A percentile compares a stretch with the other conserved stretches of the same genome.
Evolutionary conservation across 2,329 filamentous ascomycete species (phyloP).

Genomic region (Colletotrichum sp.): DNA sequence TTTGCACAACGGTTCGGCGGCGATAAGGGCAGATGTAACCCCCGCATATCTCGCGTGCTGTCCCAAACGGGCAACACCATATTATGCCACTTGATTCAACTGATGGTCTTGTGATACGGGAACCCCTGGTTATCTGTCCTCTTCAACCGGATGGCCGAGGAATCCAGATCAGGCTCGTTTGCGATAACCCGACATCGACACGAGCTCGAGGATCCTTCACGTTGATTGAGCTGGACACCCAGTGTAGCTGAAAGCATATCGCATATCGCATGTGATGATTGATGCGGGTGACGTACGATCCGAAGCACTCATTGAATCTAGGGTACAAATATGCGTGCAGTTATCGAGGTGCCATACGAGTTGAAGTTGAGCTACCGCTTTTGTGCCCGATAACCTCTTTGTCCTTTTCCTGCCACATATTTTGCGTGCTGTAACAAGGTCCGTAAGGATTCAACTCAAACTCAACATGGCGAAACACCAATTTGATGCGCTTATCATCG

Average conservation of each 20-base stretch:
- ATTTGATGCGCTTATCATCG: background rate
- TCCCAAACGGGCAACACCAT: background rate
- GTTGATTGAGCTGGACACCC: background rate
- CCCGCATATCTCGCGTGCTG: background rate
- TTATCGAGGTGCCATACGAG: background rate
- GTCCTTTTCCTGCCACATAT: background rate
- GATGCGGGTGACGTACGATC: rapidly evolving
- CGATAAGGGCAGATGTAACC: background rate
- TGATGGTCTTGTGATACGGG: background rate
- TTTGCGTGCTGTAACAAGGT: background rate
- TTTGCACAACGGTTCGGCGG: background rate
- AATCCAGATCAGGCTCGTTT: background rate
- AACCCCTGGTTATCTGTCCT: background rate
- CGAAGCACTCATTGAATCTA: background rate
- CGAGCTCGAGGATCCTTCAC: background rate
- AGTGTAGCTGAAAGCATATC: background rate
- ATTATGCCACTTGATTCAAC: background rate
- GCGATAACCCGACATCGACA: background rate
- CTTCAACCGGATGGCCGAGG: background rate
- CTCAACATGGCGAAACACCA: background rate
- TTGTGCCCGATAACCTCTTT: background rate
- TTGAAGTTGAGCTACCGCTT: background rate
- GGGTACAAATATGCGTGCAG: background rate
- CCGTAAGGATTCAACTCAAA: background rate
- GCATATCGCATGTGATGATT: background rate